phyloP scores from a whole-genome alignment of 768 basidiomycete genomes.

The Gelatoporia subvermispora region DNA sequence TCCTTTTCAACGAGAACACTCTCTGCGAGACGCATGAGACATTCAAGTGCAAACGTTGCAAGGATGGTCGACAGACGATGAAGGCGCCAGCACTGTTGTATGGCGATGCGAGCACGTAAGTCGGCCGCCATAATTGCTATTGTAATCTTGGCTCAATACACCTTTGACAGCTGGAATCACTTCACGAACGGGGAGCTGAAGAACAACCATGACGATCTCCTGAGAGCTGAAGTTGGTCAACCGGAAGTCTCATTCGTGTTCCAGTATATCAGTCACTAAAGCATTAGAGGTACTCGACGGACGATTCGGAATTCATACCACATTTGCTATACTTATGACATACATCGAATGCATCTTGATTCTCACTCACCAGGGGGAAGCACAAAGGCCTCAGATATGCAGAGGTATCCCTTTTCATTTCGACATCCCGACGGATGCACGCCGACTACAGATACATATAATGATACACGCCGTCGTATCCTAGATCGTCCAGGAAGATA shows the following conservation, averaged over 20 bases:
- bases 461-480: conserved; percentile 15
- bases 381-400: not conserved
- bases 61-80: conserved; percentile 74
- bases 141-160: not conserved
- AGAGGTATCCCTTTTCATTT: conserved; percentile 1
- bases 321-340: no score
- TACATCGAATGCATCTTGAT: not conserved
- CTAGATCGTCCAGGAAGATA: not conserved
- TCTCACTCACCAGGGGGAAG: no score
- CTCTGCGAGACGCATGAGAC: conserved; percentile 95
- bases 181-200: conserved; percentile 84
- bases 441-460: conserved; percentile 20
- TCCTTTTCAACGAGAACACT: conserved; percentile 84
- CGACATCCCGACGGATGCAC: conserved; percentile 4
- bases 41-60: conserved; percentile 94
- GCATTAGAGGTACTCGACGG: not conserved
- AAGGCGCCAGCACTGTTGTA: conserved; percentile 88
- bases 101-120: conserved; percentile 96
- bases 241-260: conserved; percentile 92
- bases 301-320: no score
- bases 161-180: conserved; percentile 91
- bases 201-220: conserved; percentile 91
- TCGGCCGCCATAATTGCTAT: not conserved
- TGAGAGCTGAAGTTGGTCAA: conserved; percentile 82
- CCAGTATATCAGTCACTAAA: conserved; percentile 88